These are phyloP conservation scores for Sugiyamaella smithiae DNA, from an alignment of 805 yeast species.

Conservation along the genomic window DNA sequence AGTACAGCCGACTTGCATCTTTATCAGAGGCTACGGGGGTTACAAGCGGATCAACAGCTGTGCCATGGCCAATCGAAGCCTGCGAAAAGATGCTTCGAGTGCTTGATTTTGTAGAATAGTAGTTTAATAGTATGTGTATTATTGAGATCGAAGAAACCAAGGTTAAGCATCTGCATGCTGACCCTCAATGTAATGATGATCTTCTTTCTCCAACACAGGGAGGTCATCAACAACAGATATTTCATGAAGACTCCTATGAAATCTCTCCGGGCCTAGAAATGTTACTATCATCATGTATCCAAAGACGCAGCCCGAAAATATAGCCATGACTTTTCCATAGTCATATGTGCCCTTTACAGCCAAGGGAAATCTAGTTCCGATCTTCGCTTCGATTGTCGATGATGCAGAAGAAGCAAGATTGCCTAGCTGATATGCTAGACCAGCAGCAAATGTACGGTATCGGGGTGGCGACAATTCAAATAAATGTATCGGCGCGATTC, in stretches of 20 bases:
- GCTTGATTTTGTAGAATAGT: conserved; percentile 9
- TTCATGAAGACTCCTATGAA: conserved; percentile 12
- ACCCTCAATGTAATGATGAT: background rate
- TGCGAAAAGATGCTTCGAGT: conserved; percentile 28
- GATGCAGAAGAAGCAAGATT: conserved; percentile 68
- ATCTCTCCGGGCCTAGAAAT: conserved; percentile 53
- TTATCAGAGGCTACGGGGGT: conserved; percentile 37
- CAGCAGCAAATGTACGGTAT: conserved; percentile 56
- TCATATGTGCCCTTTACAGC: conserved; percentile 40
- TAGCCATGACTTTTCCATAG: conserved; percentile 66
- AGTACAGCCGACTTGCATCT: conserved; percentile 37
- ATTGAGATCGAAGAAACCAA: background rate
- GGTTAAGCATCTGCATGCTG: too few relatives aligned
- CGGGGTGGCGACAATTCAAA: conserved; percentile 67
- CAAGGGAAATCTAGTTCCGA: conserved; percentile 58
- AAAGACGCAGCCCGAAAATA: conserved; percentile 62
- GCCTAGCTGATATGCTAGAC: conserved; percentile 68
- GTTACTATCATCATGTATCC: conserved; percentile 47
- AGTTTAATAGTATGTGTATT: background rate
- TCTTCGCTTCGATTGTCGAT: conserved; percentile 63
- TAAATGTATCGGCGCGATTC: conserved; percentile 62
- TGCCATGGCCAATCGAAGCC: conserved; percentile 42
- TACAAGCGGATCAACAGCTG: conserved; percentile 26
- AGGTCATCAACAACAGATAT: background rate
- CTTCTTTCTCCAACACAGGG: background rate